phyloP scores from a whole-genome alignment of 2,329 filamentous ascomycete genomes.

The Fusarium floridanum region DNA sequence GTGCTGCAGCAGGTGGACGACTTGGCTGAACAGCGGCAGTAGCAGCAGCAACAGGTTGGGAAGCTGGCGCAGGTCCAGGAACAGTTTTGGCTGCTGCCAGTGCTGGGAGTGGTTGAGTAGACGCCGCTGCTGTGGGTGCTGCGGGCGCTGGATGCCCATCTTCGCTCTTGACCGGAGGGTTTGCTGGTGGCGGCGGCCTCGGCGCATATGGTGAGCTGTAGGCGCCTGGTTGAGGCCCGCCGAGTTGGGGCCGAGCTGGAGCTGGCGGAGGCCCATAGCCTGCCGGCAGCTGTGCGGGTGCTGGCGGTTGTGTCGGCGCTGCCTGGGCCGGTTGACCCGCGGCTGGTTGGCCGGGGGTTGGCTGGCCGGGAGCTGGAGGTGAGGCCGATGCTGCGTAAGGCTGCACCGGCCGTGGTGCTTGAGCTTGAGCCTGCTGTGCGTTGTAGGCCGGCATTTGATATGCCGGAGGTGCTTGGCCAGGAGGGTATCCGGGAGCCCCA shows the following conservation, averaged over 20 bases:
- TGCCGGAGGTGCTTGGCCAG: conserved; percentile 50
- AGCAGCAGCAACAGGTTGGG: conserved; percentile 32
- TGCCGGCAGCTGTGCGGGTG: conserved; percentile 51
- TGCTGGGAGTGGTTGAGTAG: conserved; percentile 30
- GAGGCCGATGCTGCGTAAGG: conserved; percentile 47
- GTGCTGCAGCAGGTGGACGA: conserved; percentile 42
- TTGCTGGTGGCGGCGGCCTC: conserved; percentile 49
- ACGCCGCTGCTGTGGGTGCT: background rate
- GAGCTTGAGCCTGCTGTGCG: conserved; percentile 45
- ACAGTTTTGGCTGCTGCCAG: conserved; percentile 36
- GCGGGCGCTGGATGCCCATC: conserved; percentile 39
- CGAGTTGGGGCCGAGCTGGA: conserved; percentile 51
- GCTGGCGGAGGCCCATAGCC: conserved; percentile 54
- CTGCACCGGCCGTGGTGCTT: conserved; percentile 48
- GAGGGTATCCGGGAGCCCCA: conserved; percentile 50
- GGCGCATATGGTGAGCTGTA: conserved; percentile 56
- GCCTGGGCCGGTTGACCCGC: background rate
- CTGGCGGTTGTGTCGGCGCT: conserved; percentile 48
- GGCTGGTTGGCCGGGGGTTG: conserved; percentile 40
- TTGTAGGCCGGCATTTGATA: conserved; percentile 54
- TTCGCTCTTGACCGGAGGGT: conserved; percentile 47
- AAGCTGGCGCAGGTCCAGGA: conserved; percentile 28
- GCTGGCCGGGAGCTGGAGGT: conserved; percentile 44
- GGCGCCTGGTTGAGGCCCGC: conserved; percentile 48
- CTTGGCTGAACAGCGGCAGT: conserved; percentile 16